phyloP scores from a whole-genome alignment of 2,329 filamentous ascomycete genomes.

The Ascochyta lentis region DNA sequence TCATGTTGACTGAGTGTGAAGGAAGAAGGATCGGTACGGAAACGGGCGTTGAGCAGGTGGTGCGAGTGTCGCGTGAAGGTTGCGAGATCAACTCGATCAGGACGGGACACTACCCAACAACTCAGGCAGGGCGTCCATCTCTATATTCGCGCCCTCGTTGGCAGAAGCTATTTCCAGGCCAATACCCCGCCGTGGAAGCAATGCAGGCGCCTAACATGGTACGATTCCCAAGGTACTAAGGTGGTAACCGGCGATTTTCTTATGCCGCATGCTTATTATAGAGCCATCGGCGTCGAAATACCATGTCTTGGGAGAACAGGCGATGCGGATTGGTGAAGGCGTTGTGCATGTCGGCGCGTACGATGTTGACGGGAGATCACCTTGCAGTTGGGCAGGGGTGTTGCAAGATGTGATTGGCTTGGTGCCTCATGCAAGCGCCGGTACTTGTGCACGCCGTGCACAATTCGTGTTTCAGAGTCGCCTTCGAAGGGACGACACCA shows the following conservation, averaged over 20 bases:
- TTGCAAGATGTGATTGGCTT: slow-evolving; percentile 33
- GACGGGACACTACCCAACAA: slow-evolving; percentile 26
- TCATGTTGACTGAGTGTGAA: slow-evolving; percentile 32
- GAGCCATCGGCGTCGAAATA: slow-evolving; percentile 34
- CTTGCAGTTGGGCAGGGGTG: slow-evolving; percentile 34
- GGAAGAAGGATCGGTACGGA: slow-evolving; percentile 26
- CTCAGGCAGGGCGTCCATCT: slow-evolving; percentile 35
- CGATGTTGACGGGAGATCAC: slow-evolving; percentile 40
- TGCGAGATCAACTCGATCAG: slow-evolving; percentile 39
- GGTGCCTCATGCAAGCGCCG: slow-evolving; percentile 33
- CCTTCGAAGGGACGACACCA: slow-evolving; percentile 18
- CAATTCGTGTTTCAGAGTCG: slow-evolving; percentile 33
- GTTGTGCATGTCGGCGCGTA: slow-evolving; percentile 39
- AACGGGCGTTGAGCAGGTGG: slow-evolving; percentile 24
- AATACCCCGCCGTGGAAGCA: slow-evolving; percentile 37
- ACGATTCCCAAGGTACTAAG: slow-evolving; percentile 25
- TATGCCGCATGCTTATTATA: slow-evolving; percentile 39
- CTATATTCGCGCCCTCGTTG: slow-evolving; percentile 44
- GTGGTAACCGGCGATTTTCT: slow-evolving; percentile 4
- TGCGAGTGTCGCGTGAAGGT: slow-evolving; percentile 40
- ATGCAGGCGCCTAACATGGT: slow-evolving; percentile 41
- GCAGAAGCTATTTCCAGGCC: slow-evolving; percentile 28
- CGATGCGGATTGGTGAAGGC: slow-evolving; percentile 40
- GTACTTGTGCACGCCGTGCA: slow-evolving; percentile 32
- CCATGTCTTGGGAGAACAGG: slow-evolving; percentile 33